Percentiles rank a stretch among this genome's conserved stretches.
phyloP scores from a whole-genome alignment of 2,329 filamentous ascomycete genomes.

The Venturia aucupariae region DNA sequence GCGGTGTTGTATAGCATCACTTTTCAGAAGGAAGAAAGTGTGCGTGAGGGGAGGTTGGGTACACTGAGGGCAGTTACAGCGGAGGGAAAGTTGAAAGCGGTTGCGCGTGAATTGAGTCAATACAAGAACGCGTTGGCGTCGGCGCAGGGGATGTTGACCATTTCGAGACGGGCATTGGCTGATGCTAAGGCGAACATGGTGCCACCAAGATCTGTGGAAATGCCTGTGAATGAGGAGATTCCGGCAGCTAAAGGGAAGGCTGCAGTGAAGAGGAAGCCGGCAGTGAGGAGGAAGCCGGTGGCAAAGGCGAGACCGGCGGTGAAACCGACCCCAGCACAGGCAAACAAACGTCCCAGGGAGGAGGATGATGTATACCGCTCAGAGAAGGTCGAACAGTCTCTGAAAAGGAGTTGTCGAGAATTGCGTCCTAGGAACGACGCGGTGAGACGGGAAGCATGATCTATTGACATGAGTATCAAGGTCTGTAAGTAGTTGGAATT shows the following conservation, averaged over 20 bases:
- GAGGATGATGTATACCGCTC: neutral
- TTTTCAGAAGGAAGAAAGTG: neutral
- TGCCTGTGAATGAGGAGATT: neutral
- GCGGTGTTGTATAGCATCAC: neutral
- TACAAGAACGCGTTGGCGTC: neutral
- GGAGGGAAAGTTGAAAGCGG: neutral
- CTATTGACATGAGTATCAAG: too few relatives aligned
- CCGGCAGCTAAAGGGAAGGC: neutral
- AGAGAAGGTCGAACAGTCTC: neutral
- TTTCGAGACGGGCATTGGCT: neutral
- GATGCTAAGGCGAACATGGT: neutral
- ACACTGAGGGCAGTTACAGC: neutral
- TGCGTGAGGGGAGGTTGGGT: neutral
- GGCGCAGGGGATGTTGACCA: neutral
- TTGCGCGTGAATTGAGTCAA: neutral
- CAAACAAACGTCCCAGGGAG: neutral
- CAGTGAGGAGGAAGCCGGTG: neutral
- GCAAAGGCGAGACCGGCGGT: neutral
- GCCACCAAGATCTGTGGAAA: neutral
- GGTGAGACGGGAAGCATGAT: too few relatives aligned
- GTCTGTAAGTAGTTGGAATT: too few relatives aligned
- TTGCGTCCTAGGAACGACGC: neutral
- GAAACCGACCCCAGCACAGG: neutral
- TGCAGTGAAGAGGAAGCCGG: neutral
- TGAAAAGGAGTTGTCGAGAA: neutral